Evolutionary conservation across 768 basidiomycete genomes (phyloP).

Genomic region (Termitomyces sp.): DNA sequence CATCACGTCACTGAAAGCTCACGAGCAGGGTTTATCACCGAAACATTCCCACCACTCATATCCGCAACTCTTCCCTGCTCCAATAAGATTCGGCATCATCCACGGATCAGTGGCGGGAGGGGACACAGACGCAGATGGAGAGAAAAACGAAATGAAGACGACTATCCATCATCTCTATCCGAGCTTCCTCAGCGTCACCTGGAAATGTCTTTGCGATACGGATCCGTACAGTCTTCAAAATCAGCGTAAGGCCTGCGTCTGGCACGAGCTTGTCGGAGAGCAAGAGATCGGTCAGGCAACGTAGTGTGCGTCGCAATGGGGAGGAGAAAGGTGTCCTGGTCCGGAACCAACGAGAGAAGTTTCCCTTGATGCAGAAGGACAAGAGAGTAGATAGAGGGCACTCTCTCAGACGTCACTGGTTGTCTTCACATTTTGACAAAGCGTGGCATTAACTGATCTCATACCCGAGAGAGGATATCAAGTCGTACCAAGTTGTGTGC

Average conservation of each 20-base stretch:
- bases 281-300: conserved; percentile 83
- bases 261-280: conserved; percentile 97
- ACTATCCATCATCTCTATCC: conserved; percentile 92
- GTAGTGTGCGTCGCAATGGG: conserved; percentile 82
- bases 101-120: too few relatives aligned
- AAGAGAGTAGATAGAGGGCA: conserved; percentile 30
- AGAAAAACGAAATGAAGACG: conserved; percentile 43
- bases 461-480: too few relatives aligned
- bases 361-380: conserved; percentile 42
- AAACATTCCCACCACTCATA: too few relatives aligned
- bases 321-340: conserved; percentile 85
- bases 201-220: conserved; percentile 96
- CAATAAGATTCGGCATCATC: too few relatives aligned
- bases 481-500: background rate
- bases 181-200: conserved; percentile 93
- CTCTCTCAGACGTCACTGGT: background rate
- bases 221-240: conserved; percentile 66
- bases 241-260: conserved; percentile 75
- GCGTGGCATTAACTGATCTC: background rate
- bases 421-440: background rate
- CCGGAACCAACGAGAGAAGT: conserved; percentile 95
- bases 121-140: too few relatives aligned
- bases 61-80: too few relatives aligned
- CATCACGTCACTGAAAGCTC: too few relatives aligned
- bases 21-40: too few relatives aligned